These are phyloP conservation scores for Eimeria maxima DNA, from an alignment of 169 alveolate species.

Conservation along the genomic window DNA sequence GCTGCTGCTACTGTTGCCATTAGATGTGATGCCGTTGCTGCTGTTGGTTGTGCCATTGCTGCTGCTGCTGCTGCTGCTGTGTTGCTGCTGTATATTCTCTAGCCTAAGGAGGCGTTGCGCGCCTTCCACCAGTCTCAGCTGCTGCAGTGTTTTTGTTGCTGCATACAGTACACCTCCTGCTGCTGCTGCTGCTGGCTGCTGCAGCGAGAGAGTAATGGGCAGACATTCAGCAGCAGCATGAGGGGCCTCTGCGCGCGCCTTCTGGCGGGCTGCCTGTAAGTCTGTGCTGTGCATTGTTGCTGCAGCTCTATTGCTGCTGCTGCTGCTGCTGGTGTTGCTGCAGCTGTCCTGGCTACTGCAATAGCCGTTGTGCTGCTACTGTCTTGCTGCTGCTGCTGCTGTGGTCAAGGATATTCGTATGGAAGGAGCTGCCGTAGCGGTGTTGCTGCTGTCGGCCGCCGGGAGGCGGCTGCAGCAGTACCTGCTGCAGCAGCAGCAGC, in stretches of 20 bases:
- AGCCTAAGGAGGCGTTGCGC: slow-evolving; percentile 10
- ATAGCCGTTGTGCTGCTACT: no score
- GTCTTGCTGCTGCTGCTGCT: not conserved
- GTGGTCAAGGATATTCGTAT: not conserved
- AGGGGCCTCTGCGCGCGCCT: not conserved
- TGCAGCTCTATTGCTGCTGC: not conserved
- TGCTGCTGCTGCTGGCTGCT: slow-evolving; percentile 7
- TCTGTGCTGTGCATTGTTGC: slow-evolving; percentile 29
- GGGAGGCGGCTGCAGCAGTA: no score
- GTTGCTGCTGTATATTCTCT: not conserved
- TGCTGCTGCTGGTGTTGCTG: not conserved
- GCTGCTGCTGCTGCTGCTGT: no score
- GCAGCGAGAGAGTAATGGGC: not conserved
- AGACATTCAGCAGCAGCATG: not conserved
- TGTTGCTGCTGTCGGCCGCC: slow-evolving; percentile 7
- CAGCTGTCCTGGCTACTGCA: no score
- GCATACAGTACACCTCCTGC: no score
- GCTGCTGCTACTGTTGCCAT: no score
- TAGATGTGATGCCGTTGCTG: not conserved
- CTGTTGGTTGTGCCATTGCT: not conserved
- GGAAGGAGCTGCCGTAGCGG: not conserved
- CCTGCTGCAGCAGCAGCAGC: slow-evolving; percentile 5
- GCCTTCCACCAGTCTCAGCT: not conserved
- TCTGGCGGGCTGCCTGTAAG: slow-evolving; percentile 7
- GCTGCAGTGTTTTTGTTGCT: not conserved